Base-by-base conservation (phyloP, 148 eudicot species). In the Heliosperma pusillum region DNA sequence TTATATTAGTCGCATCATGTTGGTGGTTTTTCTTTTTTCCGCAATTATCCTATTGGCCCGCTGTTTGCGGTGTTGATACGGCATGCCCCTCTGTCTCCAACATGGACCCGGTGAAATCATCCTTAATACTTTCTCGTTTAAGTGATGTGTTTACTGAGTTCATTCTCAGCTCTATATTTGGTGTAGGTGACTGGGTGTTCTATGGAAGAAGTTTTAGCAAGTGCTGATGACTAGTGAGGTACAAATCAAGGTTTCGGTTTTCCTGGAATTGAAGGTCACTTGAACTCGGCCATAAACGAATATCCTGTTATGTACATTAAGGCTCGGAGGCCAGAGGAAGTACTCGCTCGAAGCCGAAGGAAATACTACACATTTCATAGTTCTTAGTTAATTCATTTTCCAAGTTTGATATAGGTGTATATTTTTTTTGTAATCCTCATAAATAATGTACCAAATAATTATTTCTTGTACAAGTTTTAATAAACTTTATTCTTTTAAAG, bases 311-410 rank as follows among this genome's bases (percentile, higher is more conserved):
- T 64, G 21, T 75, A 55, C 25, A 10, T 64, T 12, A 36, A 40
- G 19, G 24, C 25, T 26, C 27, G 67, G 21, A 20, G 57, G 9
- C 42, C 6, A 36, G 3, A 36, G 42, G 42, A 36, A 36, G 42
- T 36, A 36, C 9, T 36, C 42, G 19, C 30, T 25, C 25, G 66
- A 26, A n/a, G 65, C 66, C 26, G 10, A 3, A 58, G 60, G 58
- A 65, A 25, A 52, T 50, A 40, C 61, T 73, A 45, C 66, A 66
- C 69, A 19, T 10, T 36, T 66, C 24, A 36, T 66, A 66, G 47
- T 33, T 19, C n/a, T 50, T 66, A 66, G 24, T 45, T 66, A 66
- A 66, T 66, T 33, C 47, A 36, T 36, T 66, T 66, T 66, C 69
- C 16, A 22, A 66, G 47, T 66, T 29, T 29, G n/a, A 10, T 22